Conservation (phyloP, 176 grass and related monocot species). For the Hordeum vulgare region DNA sequence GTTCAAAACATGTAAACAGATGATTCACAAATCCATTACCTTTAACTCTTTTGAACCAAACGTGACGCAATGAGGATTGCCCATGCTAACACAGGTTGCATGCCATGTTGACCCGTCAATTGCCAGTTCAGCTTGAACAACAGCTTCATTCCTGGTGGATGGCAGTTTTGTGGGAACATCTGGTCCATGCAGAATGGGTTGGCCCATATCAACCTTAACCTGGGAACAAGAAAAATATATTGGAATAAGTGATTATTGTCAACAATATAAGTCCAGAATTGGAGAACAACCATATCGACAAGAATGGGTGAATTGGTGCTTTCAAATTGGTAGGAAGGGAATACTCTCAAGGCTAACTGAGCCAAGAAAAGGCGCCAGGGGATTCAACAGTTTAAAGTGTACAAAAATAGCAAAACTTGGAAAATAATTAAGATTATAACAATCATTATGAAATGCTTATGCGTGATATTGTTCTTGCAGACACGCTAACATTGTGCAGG, state of each 20-base stretch:
- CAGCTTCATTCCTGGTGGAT: conserved; percentile 57
- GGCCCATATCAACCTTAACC: conserved; percentile 95
- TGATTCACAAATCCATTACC: conserved; percentile 27
- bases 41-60: conserved; percentile 56
- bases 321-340: background rate
- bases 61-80: conserved; percentile 91
- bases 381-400: background rate
- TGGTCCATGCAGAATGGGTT: conserved; percentile 65
- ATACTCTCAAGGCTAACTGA: background rate
- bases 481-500: background rate
- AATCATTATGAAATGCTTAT: background rate
- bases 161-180: conserved; percentile 77
- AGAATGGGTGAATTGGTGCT: background rate
- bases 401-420: background rate
- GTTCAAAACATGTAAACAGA: background rate
- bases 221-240: conserved; percentile 27
- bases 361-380: background rate
- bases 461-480: background rate
- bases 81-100: conserved; percentile 99
- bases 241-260: background rate
- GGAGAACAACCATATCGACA: background rate
- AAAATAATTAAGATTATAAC: background rate
- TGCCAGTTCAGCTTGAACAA: conserved; percentile 60
- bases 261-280: conserved; percentile 5
- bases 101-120: conserved; percentile 77